Base-by-base conservation (phyloP, 2,329 filamentous ascomycete species). In the Escovopsis sp. region DNA sequence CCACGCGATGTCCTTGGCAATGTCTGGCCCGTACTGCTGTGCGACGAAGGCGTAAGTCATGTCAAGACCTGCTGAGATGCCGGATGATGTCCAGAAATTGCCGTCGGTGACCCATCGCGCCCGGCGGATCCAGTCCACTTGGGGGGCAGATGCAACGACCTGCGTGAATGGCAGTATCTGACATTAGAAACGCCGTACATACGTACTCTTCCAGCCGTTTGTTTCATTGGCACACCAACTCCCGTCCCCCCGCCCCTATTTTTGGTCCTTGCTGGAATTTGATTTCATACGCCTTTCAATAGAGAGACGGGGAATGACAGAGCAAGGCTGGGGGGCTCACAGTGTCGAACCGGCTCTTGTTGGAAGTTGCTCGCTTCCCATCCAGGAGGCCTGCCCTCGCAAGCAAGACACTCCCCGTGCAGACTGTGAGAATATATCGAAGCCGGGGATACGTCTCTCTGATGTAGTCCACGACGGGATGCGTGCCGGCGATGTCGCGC, bases 71-170 rank as follows among this genome's bases (percentile, higher is more conserved):
- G 59, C 58, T 41, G 68, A 69, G 6, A 81, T 68, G 0, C 77
- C 77, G 0, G 73, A 75, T 2, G 69, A 70, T 0, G 71, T 76
- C 75, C 76, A 81, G 2, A 79, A 61, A 43, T 78, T 75, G 2
- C 70, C 75, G 53, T 78, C 73, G 0, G 59, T 60, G 0, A 77
- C 71, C 77, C 76, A 81, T 38, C 77, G 62, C 8, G 77, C 77
- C 36, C 64, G 61, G 0, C 61, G 55, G 12, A 73, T 58, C 77
- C 77, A 82, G 0, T 67, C 55, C 1, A 75, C 68, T 0, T 64
- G 58, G 0, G 64, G 59, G 11, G 28, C 28, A 3, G 28, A 32
- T 9, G 28, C 28, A 9, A 11, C 28, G 28, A 32, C 28, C 28
- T 32, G 7, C 28, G 11, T 9, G 28, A 32, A 32, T 32, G 28